A percentile compares a stretch with the other conserved stretches of the same genome.
These are phyloP conservation scores for Mortierella sp. DNA, from an alignment of 371 early-diverging fungal genomes.

Conservation along the genomic window DNA sequence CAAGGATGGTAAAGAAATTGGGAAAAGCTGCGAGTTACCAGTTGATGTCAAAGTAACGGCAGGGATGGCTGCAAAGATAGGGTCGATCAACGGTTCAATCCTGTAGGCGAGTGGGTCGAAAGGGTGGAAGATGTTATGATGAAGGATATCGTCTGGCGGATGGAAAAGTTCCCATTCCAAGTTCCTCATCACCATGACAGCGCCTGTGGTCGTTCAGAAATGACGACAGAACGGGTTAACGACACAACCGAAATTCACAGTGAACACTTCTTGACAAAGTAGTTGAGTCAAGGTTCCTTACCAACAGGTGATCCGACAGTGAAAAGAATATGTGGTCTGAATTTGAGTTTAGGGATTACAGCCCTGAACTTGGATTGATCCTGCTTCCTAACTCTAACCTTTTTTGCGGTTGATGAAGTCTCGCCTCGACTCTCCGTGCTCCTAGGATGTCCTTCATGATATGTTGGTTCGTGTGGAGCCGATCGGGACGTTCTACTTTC, in stretches of 20 bases:
- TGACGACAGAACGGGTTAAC: background rate
- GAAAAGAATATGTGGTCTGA: constrained; percentile 60
- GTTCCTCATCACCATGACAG: constrained; percentile 70
- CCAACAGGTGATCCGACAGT: constrained; percentile 69
- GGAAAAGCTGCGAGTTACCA: constrained; percentile 23
- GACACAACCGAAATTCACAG: no score
- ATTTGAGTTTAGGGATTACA: constrained; percentile 47
- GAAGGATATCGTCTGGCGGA: constrained; percentile 61
- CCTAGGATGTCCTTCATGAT: background rate
- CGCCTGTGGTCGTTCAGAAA: constrained; percentile 44
- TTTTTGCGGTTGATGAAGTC: background rate
- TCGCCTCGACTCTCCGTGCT: background rate
- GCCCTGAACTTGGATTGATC: constrained; percentile 36
- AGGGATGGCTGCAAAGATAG: constrained; percentile 60
- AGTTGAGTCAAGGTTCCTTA: constrained; percentile 10
- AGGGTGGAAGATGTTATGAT: constrained; percentile 74
- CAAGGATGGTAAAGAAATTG: constrained; percentile 29
- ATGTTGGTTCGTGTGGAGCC: background rate
- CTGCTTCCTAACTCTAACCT: constrained; percentile 24
- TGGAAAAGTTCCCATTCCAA: constrained; percentile 61
- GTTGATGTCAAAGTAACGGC: constrained; percentile 57
- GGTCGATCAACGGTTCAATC: constrained; percentile 69
- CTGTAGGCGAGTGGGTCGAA: constrained; percentile 78
- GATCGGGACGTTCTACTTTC: background rate
- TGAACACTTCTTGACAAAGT: no score